Evolutionary conservation across 768 basidiomycete genomes (phyloP), one percentile per base, ranked within the genome.

Genomic region (Glaciozyma antarctica): DNA sequence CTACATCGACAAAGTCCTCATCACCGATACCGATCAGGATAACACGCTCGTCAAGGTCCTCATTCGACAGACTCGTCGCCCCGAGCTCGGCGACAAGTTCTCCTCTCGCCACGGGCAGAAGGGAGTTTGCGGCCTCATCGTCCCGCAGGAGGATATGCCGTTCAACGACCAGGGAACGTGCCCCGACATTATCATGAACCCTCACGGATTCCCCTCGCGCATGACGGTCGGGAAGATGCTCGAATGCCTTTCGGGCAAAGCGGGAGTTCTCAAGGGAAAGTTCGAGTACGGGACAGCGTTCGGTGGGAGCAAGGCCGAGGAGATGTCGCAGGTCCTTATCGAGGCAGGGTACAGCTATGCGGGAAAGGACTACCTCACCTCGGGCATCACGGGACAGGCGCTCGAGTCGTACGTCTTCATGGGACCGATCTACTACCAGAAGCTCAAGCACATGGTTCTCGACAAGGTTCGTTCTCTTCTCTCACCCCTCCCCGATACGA

Each of bases 211-310:
- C 81, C 95, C 95, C 7, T 94, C 90, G 63, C 88, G 94, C 61
- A 79, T 79, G 78, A 99, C 95, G 30, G 95, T 99, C 34, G 95
- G 95, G 57, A 99, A 99, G 80, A 99, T 99, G 95, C 95, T 99
- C 60, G 95, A 99, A 77, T 81, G 97, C 26, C 79, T 99, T 41
- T 88, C 92, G 17, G 94, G 95, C 58, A 99, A 99, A 83, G 94
- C 94, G 17, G 94, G 94, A 32, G 91, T 97, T 17, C 77, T 97
- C 61, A 81, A 81, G 52, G 94, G 94, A 22, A 89, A 87, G 73
- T 82, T 93, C 62, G 89, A 92, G 75, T 92, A 92, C 74, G 91
- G 92, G 48, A 94, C 91, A 4, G 94, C 94, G 1, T 99, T 99
- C 74, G 93, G 95, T 55, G 95, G 95, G 52, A 94, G 91, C 44